Conservation (phyloP, 371 early-diverging fungal species). For the Actinomortierella ambigua region DNA sequence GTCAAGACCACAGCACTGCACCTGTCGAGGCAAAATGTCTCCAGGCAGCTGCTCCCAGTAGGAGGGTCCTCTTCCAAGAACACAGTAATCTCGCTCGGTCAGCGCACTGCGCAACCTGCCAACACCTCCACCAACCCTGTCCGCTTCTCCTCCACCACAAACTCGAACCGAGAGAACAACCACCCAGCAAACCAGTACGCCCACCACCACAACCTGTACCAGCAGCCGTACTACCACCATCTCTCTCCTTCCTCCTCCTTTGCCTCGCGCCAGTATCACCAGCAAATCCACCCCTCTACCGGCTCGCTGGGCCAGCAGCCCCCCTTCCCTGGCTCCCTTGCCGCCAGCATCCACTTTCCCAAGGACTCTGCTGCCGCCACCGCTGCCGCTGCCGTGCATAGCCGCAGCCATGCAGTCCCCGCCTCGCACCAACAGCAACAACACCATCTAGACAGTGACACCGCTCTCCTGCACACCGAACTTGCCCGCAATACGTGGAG, state of each 20-base stretch:
- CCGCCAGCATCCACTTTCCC: constrained; percentile 4
- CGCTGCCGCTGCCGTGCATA: too few species aligned
- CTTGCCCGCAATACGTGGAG: constrained; percentile 30
- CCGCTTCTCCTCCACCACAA: constrained; percentile 39
- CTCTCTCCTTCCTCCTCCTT: not conserved
- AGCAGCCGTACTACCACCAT: constrained; percentile 5
- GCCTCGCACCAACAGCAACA: too few species aligned
- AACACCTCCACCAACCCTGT: constrained; percentile 30
- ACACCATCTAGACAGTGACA: not conserved
- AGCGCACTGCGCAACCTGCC: constrained; percentile 30
- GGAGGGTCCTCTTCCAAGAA: constrained; percentile 25
- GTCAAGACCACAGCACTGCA: constrained; percentile 37
- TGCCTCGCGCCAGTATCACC: not conserved
- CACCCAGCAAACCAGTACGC: constrained; percentile 5
- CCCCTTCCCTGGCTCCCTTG: not conserved
- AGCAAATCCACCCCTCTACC: not conserved
- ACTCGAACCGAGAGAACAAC: constrained; percentile 37
- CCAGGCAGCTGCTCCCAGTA: constrained; percentile 38
- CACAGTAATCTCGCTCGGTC: constrained; percentile 34
- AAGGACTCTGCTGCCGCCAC: constrained; percentile 4
- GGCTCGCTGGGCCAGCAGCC: not conserved
- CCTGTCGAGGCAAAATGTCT: constrained; percentile 41
- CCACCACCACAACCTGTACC: constrained; percentile 9
- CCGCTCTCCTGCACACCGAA: constrained; percentile 13
- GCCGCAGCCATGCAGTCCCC: too few species aligned